Evolutionary conservation across 257 asterid genomes (phyloP).

Genomic region (Verbena officinalis): DNA sequence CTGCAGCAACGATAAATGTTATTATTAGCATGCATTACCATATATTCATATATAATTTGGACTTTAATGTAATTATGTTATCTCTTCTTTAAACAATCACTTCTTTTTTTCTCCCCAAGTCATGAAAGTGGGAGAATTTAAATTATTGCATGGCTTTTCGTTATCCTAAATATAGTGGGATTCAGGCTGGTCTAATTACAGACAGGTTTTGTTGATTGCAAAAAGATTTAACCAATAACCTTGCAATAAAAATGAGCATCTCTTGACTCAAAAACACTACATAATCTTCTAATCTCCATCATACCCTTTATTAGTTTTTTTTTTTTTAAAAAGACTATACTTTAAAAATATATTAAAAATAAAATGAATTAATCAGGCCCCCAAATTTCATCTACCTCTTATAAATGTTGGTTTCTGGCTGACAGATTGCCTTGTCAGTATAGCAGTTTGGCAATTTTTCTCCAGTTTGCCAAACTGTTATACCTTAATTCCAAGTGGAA

Average conservation of each 20-base stretch:
- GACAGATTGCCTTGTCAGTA: slow-evolving; percentile 24
- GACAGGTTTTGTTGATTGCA: slow-evolving; percentile 40
- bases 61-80: not conserved
- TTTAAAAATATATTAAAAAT: too few species aligned
- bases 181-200: slow-evolving; percentile 51
- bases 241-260: slow-evolving; percentile 4
- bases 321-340: too few species aligned
- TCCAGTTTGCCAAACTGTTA: slow-evolving; percentile 35
- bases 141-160: slow-evolving; percentile 31
- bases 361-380: not conserved
- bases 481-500: slow-evolving; percentile 63
- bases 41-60: not conserved
- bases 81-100: not conserved
- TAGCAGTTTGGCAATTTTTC: slow-evolving; percentile 30
- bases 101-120: slow-evolving; percentile 9
- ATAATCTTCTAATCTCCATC: not conserved
- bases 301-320: slow-evolving; percentile 1
- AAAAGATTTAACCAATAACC: slow-evolving; percentile 19
- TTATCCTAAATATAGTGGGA: slow-evolving; percentile 51
- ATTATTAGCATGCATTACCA: too few species aligned
- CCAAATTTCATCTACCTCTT: slow-evolving; percentile 22
- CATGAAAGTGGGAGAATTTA: slow-evolving; percentile 37
- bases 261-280: slow-evolving; percentile 14
- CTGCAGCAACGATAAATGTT: too few species aligned
- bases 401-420: slow-evolving; percentile 6